Conservation (phyloP, 2,329 filamentous ascomycete species). For the Aspergillus sp. region DNA sequence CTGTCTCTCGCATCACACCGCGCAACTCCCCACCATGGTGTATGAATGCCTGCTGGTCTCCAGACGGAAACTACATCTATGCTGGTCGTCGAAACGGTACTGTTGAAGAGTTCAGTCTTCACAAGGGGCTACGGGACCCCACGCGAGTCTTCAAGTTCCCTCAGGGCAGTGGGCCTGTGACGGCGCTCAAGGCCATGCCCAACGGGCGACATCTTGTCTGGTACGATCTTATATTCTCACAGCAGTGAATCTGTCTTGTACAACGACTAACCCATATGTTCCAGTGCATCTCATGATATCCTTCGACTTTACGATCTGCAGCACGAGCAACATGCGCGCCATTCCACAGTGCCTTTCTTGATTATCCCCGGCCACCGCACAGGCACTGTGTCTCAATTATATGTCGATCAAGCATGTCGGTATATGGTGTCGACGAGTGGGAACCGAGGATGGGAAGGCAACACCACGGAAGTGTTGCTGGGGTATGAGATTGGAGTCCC, state of each 20-base stretch:
- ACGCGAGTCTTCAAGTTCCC: constrained; percentile 84
- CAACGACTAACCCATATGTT: neutral
- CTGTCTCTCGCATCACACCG: constrained; percentile 76
- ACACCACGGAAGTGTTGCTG: constrained; percentile 82
- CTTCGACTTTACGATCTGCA: constrained; percentile 86
- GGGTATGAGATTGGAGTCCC: constrained; percentile 81
- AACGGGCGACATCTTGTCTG: constrained; percentile 92
- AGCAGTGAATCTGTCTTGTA: neutral
- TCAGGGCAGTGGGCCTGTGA: constrained; percentile 83
- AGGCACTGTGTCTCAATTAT: constrained; percentile 82
- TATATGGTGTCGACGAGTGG: constrained; percentile 93
- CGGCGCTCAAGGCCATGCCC: constrained; percentile 82
- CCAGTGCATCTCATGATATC: constrained; percentile 89
- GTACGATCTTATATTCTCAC: constrained; percentile 44
- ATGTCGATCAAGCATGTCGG: constrained; percentile 80
- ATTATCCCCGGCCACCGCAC: constrained; percentile 90
- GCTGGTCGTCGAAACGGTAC: constrained; percentile 86
- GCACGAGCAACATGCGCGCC: constrained; percentile 62
- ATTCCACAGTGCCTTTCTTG: constrained; percentile 86
- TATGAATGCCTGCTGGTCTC: constrained; percentile 95
- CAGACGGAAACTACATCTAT: constrained; percentile 93
- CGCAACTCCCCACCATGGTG: constrained; percentile 88
- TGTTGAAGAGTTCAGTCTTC: constrained; percentile 90
- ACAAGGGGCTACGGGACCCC: constrained; percentile 73
- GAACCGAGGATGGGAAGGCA: constrained; percentile 92